Evolutionary conservation across 129 eudicot genomes (phyloP).

Genomic region (Tagetes erecta): DNA sequence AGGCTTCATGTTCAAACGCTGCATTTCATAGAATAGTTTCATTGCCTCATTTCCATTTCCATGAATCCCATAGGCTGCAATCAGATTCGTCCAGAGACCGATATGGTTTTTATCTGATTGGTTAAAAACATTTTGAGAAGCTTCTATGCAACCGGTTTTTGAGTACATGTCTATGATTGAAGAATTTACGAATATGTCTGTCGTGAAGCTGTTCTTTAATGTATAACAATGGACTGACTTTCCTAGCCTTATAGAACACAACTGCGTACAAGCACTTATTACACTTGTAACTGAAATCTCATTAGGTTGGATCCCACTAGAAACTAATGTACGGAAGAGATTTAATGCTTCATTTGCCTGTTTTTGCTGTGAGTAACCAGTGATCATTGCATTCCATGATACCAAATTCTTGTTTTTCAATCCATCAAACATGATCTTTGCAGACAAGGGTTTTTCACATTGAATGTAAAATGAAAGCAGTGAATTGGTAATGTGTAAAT

Average conservation of each 20-base stretch:
- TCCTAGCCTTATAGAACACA: slow-evolving; percentile 55
- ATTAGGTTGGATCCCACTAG: slow-evolving; percentile 37
- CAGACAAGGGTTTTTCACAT: slow-evolving; percentile 43
- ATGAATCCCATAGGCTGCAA: slow-evolving; percentile 61
- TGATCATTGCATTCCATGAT: slow-evolving; percentile 63
- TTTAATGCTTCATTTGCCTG: slow-evolving; percentile 45
- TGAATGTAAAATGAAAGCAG: slow-evolving; percentile 49
- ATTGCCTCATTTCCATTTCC: slow-evolving; percentile 49
- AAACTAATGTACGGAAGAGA: slow-evolving; percentile 39
- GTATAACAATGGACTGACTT: slow-evolving; percentile 53
- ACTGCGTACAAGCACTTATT: slow-evolving; percentile 53
- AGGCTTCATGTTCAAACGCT: slow-evolving; percentile 43
- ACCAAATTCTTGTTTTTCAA: slow-evolving; percentile 42
- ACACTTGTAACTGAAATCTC: slow-evolving; percentile 46
- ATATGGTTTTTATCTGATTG: slow-evolving; percentile 37
- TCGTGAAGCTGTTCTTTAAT: slow-evolving; percentile 39
- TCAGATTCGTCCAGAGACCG: slow-evolving; percentile 55
- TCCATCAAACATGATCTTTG: slow-evolving; percentile 41
- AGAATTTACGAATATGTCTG: slow-evolving; percentile 38
- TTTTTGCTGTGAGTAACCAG: slow-evolving; percentile 53
- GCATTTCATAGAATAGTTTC: slow-evolving; percentile 45
- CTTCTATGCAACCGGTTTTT: slow-evolving; percentile 53
- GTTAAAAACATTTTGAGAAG: slow-evolving; percentile 43
- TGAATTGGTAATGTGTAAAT: slow-evolving; percentile 42
- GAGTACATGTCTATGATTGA: slow-evolving; percentile 68